These are phyloP conservation scores for Phlebopus sp. DNA, from an alignment of 1,284 basidiomycete genomes.

Conservation along the genomic window DNA sequence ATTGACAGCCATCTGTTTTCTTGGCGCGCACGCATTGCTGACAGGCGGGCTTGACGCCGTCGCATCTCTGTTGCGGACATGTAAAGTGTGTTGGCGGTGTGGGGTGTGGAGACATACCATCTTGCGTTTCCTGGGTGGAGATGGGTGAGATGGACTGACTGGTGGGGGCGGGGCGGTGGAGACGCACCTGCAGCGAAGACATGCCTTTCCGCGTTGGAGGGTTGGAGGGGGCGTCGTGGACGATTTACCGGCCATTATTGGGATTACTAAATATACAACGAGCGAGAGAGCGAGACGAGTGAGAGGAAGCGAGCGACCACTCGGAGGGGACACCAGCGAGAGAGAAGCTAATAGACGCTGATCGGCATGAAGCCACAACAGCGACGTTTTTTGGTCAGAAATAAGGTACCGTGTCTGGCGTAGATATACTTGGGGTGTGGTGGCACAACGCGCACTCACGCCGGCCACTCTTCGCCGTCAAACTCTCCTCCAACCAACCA, in stretches of 20 bases:
- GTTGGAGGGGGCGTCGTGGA: constrained; percentile 30
- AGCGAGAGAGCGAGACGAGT: background rate
- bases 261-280: constrained; percentile 33
- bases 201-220: constrained; percentile 36
- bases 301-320: no score
- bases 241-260: constrained; percentile 35
- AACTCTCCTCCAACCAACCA: no score
- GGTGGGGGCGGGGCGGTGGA: no score
- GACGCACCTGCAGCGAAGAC: constrained; percentile 35
- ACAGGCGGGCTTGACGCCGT: constrained; percentile 56
- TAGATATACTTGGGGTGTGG: no score
- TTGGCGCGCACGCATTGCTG: constrained; percentile 61
- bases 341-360: no score
- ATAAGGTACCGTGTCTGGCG: no score
- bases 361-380: no score
- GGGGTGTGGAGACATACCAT: constrained; percentile 51
- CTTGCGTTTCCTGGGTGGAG: constrained; percentile 65
- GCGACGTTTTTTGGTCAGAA: no score
- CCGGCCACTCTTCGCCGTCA: no score
- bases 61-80: constrained; percentile 46
- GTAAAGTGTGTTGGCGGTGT: constrained; percentile 13
- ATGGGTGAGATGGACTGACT: constrained; percentile 1
- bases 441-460: no score
- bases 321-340: no score
- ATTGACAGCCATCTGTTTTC: constrained; percentile 56